Conservation (phyloP, 176 grass and related monocot species). For the Rhipidocladum racemiflorum region DNA sequence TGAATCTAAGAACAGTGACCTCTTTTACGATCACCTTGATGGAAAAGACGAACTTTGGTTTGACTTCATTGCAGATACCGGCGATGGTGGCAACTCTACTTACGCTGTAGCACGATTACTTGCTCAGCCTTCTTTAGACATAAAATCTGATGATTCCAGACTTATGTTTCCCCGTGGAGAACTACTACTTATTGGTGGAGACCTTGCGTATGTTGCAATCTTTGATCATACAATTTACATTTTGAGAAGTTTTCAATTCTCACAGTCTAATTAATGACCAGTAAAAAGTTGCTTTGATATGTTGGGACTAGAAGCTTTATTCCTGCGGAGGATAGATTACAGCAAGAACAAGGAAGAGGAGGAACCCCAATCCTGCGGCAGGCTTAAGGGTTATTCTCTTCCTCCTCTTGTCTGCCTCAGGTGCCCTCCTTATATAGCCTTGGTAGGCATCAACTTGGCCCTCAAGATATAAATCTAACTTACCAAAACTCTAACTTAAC, state of each 20-base stretch:
- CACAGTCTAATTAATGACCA: constrained; percentile 1
- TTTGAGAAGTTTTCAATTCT: not conserved
- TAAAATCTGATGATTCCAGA: constrained; percentile 46
- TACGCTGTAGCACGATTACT: constrained; percentile 84
- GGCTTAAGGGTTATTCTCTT: too few species aligned
- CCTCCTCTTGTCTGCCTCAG: too few species aligned
- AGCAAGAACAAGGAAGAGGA: too few species aligned
- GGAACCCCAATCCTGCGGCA: too few species aligned
- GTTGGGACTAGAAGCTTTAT: too few species aligned
- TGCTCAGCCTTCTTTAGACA: constrained; percentile 63
- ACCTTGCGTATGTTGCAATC: constrained; percentile 53
- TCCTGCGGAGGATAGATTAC: too few species aligned
- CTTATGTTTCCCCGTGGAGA: constrained; percentile 55
- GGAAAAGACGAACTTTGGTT: constrained; percentile 94
- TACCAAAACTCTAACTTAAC: too few species aligned
- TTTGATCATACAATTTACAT: not conserved
- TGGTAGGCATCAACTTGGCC: too few species aligned
- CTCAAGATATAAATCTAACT: too few species aligned
- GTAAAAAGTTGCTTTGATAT: constrained; percentile 2
- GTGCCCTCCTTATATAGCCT: too few species aligned
- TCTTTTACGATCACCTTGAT: constrained; percentile 77
- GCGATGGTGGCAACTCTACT: constrained; percentile 88
- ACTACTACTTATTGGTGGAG: constrained; percentile 66
- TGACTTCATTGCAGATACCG: constrained; percentile 97
- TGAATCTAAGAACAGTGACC: constrained; percentile 62